These are phyloP conservation scores for Taxillus chinensis DNA, from an alignment of 164 flowering plant species.

Conservation along the genomic window DNA sequence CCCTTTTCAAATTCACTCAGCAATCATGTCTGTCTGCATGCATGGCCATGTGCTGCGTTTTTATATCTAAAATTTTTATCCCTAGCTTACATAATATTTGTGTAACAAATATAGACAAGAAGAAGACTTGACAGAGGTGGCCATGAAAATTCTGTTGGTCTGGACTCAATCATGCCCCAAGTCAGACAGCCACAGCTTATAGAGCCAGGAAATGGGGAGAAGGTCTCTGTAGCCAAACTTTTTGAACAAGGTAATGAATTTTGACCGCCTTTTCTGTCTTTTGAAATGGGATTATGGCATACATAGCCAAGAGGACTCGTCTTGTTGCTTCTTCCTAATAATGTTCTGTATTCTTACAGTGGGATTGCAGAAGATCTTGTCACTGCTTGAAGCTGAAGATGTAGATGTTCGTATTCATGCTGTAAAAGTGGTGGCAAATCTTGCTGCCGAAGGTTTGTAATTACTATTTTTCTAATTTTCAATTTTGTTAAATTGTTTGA, in stretches of 20 bases:
- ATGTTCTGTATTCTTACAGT: slow-evolving; percentile 33
- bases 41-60: not conserved
- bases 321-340: not conserved
- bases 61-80: too few relatives aligned
- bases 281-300: not conserved
- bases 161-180: slow-evolving; percentile 55
- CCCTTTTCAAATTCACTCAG: too few relatives aligned
- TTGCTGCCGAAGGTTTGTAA: slow-evolving; percentile 85
- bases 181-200: slow-evolving; percentile 36
- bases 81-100: not conserved
- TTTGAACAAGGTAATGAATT: slow-evolving; percentile 72
- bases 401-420: slow-evolving; percentile 91
- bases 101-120: slow-evolving; percentile 31
- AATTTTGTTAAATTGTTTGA: too few relatives aligned
- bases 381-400: slow-evolving; percentile 92
- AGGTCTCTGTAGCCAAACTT: slow-evolving; percentile 74
- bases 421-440: slow-evolving; percentile 95
- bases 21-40: not conserved
- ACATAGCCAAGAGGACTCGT: not conserved
- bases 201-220: slow-evolving; percentile 65
- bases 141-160: slow-evolving; percentile 24
- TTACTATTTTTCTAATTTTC: too few relatives aligned
- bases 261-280: not conserved
- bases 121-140: slow-evolving; percentile 56
- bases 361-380: slow-evolving; percentile 92